Percentiles rank a stretch among this genome's conserved stretches.
Evolutionary conservation across 257 asterid species (phyloP).

Genomic region (Solanum clarkiae): DNA sequence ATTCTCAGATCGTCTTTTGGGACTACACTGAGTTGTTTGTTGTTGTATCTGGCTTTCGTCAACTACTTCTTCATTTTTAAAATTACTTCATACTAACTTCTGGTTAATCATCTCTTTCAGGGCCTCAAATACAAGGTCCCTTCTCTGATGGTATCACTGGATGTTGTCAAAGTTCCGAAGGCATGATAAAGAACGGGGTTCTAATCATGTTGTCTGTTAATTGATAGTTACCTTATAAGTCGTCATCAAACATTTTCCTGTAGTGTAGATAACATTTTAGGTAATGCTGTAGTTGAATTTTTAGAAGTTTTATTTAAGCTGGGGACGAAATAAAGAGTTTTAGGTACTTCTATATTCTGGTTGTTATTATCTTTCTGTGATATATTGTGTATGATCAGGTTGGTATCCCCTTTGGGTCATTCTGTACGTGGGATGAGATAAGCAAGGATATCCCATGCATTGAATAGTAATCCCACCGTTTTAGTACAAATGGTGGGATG

Average conservation of each 20-base stretch:
- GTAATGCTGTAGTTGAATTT: not conserved
- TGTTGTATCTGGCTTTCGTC: not conserved
- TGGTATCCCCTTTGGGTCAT: not conserved
- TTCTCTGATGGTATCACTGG: not conserved
- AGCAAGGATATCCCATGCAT: not conserved
- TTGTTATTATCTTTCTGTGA: not conserved
- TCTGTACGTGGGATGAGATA: not conserved
- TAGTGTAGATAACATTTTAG: not conserved
- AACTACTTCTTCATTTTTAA: not conserved
- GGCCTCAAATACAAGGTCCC: not conserved
- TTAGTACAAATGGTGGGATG: not conserved
- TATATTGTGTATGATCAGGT: not conserved
- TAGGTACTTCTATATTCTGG: not conserved
- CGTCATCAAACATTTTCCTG: not conserved
- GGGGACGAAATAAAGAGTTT: not conserved
- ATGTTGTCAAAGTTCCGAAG: not conserved
- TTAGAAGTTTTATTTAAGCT: not conserved
- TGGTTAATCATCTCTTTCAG: not conserved
- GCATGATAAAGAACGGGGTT: not conserved
- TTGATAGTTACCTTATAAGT: not conserved
- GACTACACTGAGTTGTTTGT: not conserved
- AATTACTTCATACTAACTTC: not conserved
- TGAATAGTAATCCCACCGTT: not conserved
- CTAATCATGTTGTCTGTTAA: not conserved
- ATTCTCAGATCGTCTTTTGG: not conserved